These are phyloP conservation scores for Clavariopsis aquatica DNA, from an alignment of 495 filamentous ascomycete genomes.

Conservation along the genomic window DNA sequence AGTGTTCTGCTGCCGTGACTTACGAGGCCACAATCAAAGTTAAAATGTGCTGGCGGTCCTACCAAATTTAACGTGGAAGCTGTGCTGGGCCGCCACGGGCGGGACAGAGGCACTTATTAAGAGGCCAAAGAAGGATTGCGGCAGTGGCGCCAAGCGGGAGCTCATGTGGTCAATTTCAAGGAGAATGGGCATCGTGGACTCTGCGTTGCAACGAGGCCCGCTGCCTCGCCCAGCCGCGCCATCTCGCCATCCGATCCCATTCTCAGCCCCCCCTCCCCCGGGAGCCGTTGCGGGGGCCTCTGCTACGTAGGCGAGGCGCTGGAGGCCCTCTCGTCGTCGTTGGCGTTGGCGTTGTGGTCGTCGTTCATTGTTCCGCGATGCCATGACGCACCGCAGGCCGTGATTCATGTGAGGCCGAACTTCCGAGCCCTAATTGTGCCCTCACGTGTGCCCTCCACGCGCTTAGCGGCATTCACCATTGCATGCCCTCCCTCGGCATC, in stretches of 20 bases:
- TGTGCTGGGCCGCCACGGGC: not conserved
- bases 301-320: not conserved
- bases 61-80: not conserved
- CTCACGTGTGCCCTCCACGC: conserved; percentile 5
- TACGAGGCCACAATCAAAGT: not conserved
- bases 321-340: too few species aligned
- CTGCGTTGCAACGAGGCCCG: not conserved
- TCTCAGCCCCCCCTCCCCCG: too few species aligned
- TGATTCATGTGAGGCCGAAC: conserved; percentile 3
- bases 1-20: not conserved
- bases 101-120: not conserved
- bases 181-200: not conserved
- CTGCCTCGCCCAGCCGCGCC: not conserved
- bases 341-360: too few species aligned
- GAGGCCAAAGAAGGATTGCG: not conserved
- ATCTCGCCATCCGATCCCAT: too few species aligned
- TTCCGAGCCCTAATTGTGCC: not conserved
- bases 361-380: not conserved
- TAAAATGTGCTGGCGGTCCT: not conserved
- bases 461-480: conserved; percentile 2
- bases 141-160: not conserved
- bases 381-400: conserved; percentile 10
- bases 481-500: not conserved
- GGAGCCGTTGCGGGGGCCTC: too few species aligned
- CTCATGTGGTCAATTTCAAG: not conserved